Percentiles rank a stretch among this genome's conserved stretches.
These are phyloP conservation scores for Rosa persica DNA, from an alignment of 306 rosid species.

Conservation along the genomic window DNA sequence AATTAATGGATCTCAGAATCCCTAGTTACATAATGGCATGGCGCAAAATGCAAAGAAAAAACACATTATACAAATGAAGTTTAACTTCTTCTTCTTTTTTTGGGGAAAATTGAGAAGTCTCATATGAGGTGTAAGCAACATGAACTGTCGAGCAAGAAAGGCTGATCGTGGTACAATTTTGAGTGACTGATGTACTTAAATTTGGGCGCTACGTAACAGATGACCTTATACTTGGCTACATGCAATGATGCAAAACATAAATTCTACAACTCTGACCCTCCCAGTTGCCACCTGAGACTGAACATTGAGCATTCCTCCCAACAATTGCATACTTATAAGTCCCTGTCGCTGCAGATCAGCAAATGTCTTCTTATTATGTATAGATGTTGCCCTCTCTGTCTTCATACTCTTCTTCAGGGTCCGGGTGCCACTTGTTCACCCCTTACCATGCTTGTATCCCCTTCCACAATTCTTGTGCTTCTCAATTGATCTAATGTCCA, in stretches of 20 bases:
- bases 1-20: too few species aligned
- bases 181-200: neutral
- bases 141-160: too few species aligned
- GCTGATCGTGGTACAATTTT: too few species aligned
- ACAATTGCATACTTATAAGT: slow-evolving; percentile 41
- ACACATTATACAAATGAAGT: too few species aligned
- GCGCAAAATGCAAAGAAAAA: too few species aligned
- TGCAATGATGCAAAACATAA: neutral
- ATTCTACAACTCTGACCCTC: neutral
- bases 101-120: too few species aligned
- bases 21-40: too few species aligned
- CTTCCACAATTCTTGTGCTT: too few species aligned
- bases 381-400: slow-evolving; percentile 92
- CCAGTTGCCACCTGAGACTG: neutral
- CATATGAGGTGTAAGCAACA: too few species aligned
- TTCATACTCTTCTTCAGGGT: slow-evolving; percentile 38
- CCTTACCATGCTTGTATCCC: too few species aligned
- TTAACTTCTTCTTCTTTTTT: too few species aligned
- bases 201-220: neutral
- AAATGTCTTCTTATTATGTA: slow-evolving; percentile 79
- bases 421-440: too few species aligned
- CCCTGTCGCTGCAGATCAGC: slow-evolving; percentile 95
- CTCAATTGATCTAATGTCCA: slow-evolving; percentile 82
- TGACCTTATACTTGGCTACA: neutral
- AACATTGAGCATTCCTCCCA: neutral